Evolutionary conservation across 495 filamentous ascomycete genomes (phyloP).

Genomic region (Penicillium silybi): DNA sequence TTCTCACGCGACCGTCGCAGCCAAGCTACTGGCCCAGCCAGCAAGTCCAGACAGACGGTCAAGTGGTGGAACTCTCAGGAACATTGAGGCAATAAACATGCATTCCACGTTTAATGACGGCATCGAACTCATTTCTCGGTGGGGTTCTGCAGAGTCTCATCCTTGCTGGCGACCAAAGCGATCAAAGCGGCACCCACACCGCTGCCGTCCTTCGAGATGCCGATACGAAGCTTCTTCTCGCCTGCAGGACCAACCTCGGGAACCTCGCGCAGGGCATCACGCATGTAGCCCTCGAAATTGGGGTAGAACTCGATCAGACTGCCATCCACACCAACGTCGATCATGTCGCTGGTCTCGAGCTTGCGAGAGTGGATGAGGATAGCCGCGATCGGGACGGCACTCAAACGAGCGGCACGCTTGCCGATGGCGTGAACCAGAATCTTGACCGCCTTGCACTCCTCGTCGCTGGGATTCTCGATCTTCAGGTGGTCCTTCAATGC

Average conservation of each 20-base stretch:
- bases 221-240: conserved; percentile 79
- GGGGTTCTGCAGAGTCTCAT: conserved; percentile 21
- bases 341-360: conserved; percentile 57
- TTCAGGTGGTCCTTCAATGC: conserved; percentile 72
- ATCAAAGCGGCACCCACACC: conserved; percentile 91
- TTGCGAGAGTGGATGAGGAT: conserved; percentile 72
- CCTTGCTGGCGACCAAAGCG: conserved; percentile 63
- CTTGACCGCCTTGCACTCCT: conserved; percentile 82
- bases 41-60: background rate
- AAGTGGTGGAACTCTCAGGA: background rate
- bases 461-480: conserved; percentile 62
- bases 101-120: background rate
- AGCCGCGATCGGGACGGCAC: conserved; percentile 80
- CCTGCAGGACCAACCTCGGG: conserved; percentile 66
- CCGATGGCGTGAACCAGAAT: conserved; percentile 77
- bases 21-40: conserved; percentile 6
- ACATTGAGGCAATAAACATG: background rate
- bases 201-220: conserved; percentile 89
- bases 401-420: conserved; percentile 81
- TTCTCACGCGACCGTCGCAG: background rate
- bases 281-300: conserved; percentile 73
- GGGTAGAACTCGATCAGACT: conserved; percentile 90
- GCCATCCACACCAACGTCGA: conserved; percentile 91
- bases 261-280: conserved; percentile 67
- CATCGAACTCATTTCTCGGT: conserved; percentile 6